Evolutionary conservation across 495 filamentous ascomycete genomes (phyloP).

Genomic region (Usnea hakonensis): DNA sequence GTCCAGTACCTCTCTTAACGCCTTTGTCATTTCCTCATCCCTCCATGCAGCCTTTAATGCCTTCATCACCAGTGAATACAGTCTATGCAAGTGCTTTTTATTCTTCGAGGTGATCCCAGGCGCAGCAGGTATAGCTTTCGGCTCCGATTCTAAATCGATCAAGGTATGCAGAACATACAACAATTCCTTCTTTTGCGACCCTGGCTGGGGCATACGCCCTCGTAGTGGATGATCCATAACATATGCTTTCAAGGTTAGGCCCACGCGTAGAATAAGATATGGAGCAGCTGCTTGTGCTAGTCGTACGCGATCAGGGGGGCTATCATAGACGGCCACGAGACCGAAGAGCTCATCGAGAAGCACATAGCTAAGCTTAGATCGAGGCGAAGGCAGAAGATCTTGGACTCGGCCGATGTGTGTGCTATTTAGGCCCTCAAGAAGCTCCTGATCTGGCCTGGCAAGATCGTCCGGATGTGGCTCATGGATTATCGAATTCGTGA

Average conservation of each 20-base stretch:
- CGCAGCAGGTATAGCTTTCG: slow-evolving; percentile 60
- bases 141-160: slow-evolving; percentile 59
- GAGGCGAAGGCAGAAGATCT: slow-evolving; percentile 53
- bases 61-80: slow-evolving; percentile 73
- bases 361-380: slow-evolving; percentile 67
- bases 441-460: slow-evolving; percentile 42
- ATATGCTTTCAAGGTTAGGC: slow-evolving; percentile 70
- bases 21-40: slow-evolving; percentile 26
- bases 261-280: slow-evolving; percentile 74
- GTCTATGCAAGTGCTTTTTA: slow-evolving; percentile 68
- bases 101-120: slow-evolving; percentile 46
- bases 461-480: slow-evolving; percentile 57
- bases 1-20: slow-evolving; percentile 20
- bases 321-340: slow-evolving; percentile 47
- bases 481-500: slow-evolving; percentile 77
- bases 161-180: slow-evolving; percentile 59
- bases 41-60: slow-evolving; percentile 61
- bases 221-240: slow-evolving; percentile 87
- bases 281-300: slow-evolving; percentile 74
- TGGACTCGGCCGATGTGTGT: slow-evolving; percentile 63
- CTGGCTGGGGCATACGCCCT: slow-evolving; percentile 86
- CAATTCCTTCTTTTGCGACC: slow-evolving; percentile 70
- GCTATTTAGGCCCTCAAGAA: slow-evolving; percentile 56
- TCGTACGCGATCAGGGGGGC: slow-evolving; percentile 31
- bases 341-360: slow-evolving; percentile 76